Evolutionary conservation across 2,329 filamentous ascomycete genomes (phyloP).

Genomic region (Fusarium multiceps): DNA sequence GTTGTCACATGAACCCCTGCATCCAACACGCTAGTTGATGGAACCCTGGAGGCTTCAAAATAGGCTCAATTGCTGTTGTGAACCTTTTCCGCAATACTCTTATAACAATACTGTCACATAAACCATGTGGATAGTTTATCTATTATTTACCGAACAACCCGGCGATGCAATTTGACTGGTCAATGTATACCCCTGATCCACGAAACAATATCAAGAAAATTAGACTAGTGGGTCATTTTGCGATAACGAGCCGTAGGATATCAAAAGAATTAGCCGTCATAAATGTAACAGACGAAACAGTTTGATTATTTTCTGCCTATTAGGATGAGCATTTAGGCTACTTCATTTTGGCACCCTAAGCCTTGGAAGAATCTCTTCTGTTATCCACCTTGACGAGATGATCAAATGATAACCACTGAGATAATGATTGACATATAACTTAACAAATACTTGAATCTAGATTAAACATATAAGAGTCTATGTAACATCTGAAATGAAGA

Average conservation of each 20-base stretch:
- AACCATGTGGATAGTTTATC: background rate
- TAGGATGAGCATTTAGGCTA: too few species aligned
- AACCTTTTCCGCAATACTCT: background rate
- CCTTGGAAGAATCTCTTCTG: too few species aligned
- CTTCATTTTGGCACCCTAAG: too few species aligned
- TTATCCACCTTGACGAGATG: background rate
- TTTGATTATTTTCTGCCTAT: too few species aligned
- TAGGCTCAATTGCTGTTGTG: slow-evolving; percentile 11
- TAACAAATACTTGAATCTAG: background rate
- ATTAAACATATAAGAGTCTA: background rate
- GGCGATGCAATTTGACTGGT: background rate
- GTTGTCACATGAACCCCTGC: background rate
- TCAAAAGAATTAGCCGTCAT: too few species aligned
- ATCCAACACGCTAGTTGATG: background rate
- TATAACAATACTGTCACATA: background rate
- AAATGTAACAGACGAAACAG: too few species aligned
- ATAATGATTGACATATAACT: background rate
- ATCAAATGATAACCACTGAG: accelerated
- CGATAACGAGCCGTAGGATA: background rate
- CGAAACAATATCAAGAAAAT: background rate
- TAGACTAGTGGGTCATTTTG: background rate
- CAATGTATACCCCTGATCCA: background rate
- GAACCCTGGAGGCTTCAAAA: background rate
- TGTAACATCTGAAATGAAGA: background rate
- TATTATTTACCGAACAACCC: background rate